Evolutionary conservation across 2,329 filamentous ascomycete species (phyloP).

Genomic region (Penicillium decumbens): DNA sequence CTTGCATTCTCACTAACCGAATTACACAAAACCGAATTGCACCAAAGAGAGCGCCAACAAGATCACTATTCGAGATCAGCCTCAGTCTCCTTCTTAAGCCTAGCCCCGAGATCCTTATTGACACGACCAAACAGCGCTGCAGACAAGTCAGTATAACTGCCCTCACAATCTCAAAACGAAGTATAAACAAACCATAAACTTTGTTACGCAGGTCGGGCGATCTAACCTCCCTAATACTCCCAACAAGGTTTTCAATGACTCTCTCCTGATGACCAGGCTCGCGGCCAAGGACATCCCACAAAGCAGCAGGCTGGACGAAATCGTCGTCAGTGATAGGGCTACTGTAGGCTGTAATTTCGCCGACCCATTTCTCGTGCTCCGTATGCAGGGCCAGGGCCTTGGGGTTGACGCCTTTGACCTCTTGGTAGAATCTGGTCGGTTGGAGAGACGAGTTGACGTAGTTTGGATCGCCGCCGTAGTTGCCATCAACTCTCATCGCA

Average conservation of each 20-base stretch:
- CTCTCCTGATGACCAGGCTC: constrained; percentile 34
- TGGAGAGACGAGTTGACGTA: constrained; percentile 41
- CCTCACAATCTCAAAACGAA: not conserved
- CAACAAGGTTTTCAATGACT: constrained; percentile 27
- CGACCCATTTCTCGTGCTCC: constrained; percentile 30
- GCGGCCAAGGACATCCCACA: constrained; percentile 32
- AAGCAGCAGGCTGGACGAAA: constrained; percentile 28
- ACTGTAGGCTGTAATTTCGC: constrained; percentile 21
- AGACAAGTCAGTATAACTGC: not conserved
- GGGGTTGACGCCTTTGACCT: constrained; percentile 8
- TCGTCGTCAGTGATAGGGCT: constrained; percentile 25
- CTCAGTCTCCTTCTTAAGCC: constrained; percentile 11
- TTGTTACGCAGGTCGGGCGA: constrained; percentile 20
- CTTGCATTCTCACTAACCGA: not conserved
- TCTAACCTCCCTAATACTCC: constrained; percentile 19
- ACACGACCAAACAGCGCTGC: constrained; percentile 21
- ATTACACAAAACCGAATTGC: not conserved
- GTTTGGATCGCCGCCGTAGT: constrained; percentile 57
- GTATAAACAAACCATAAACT: constrained; percentile 26
- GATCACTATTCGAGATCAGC: constrained; percentile 1
- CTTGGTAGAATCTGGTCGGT: constrained; percentile 21
- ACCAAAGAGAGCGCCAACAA: not conserved
- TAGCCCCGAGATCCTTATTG: constrained; percentile 18
- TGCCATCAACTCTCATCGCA: constrained; percentile 42
- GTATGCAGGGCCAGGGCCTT: constrained; percentile 19